phyloP scores from a whole-genome alignment of 208 protist species.

The Angomonas ambiguus region DNA sequence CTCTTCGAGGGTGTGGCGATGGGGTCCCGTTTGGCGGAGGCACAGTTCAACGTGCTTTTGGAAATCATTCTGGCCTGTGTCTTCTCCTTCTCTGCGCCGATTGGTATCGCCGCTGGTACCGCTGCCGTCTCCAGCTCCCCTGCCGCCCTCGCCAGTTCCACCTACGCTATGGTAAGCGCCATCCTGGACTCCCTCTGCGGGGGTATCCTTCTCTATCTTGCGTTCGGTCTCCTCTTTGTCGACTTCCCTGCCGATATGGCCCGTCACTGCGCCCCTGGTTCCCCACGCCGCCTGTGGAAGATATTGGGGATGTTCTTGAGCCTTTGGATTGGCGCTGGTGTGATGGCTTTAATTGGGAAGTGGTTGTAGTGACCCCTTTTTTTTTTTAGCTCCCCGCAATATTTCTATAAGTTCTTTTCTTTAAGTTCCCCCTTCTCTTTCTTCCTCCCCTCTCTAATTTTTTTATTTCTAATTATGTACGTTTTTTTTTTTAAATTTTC shows the following conservation, averaged over 20 bases:
- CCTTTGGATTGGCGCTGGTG: conserved; percentile 12
- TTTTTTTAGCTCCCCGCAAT: too few relatives aligned
- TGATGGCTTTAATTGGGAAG: conserved; percentile 15
- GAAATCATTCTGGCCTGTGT: conserved; percentile 35
- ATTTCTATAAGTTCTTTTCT: not conserved
- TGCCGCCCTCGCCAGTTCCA: conserved; percentile 17
- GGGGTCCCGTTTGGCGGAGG: conserved; percentile 49
- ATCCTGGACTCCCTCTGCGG: conserved; percentile 50
- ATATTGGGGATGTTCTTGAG: conserved; percentile 14
- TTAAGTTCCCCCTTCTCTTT: too few relatives aligned
- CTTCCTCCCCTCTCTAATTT: conserved; percentile 1
- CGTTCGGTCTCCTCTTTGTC: conserved; percentile 49
- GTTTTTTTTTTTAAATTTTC: not conserved
- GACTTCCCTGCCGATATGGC: conserved; percentile 51
- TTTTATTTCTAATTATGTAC: not conserved
- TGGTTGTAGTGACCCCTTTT: conserved; percentile 6
- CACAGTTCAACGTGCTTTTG: conserved; percentile 26
- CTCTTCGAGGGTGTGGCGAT: conserved; percentile 65
- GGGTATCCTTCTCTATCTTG: conserved; percentile 74
- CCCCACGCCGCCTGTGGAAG: conserved; percentile 10
- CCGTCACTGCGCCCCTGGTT: conserved; percentile 18
- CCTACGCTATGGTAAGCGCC: conserved; percentile 31
- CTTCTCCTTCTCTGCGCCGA: conserved; percentile 47
- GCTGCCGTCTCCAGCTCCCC: conserved; percentile 17
- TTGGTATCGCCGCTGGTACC: conserved; percentile 33